phyloP scores from a whole-genome alignment of 1,284 basidiomycete species.

The Tetrapyrgos nigripes region DNA sequence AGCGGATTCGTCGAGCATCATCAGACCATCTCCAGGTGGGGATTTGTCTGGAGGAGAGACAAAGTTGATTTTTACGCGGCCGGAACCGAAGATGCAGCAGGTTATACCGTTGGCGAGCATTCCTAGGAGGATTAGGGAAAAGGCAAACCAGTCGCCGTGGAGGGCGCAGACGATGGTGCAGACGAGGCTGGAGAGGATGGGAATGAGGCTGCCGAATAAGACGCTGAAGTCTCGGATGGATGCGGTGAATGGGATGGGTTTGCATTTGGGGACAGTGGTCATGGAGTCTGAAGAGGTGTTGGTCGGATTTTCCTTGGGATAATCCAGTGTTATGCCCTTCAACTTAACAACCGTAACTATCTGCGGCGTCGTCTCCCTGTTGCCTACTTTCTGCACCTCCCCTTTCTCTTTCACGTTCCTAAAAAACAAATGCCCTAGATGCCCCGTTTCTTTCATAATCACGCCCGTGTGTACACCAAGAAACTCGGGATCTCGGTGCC shows the following conservation, averaged over 20 bases:
- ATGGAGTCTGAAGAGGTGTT: not conserved
- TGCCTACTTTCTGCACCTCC: not conserved
- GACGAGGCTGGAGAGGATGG: slow-evolving; percentile 31
- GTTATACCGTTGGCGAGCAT: slow-evolving; percentile 33
- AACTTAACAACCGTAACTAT: not conserved
- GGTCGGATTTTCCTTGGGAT: not conserved
- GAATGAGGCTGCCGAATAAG: slow-evolving; percentile 25
- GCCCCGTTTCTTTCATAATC: slow-evolving; percentile 29
- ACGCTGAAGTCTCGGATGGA: not conserved
- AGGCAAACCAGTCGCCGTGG: slow-evolving; percentile 32
- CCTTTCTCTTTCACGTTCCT: slow-evolving; percentile 19
- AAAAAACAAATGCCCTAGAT: slow-evolving; percentile 31
- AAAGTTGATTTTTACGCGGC: slow-evolving; percentile 1
- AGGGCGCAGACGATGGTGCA: slow-evolving; percentile 27
- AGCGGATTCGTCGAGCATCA: not conserved
- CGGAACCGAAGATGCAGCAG: slow-evolving; percentile 36
- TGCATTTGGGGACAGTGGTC: not conserved
- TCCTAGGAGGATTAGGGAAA: slow-evolving; percentile 37
- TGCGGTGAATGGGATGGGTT: too few species aligned
- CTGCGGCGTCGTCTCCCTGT: not conserved
- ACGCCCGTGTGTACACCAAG: slow-evolving; percentile 32
- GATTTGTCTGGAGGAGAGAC: not conserved
- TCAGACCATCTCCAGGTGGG: not conserved
- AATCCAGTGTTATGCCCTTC: not conserved
- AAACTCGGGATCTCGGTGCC: slow-evolving; percentile 31